Base-by-base conservation (phyloP, 2,329 filamentous ascomycete species). In the Exutisphaerella laricina region DNA sequence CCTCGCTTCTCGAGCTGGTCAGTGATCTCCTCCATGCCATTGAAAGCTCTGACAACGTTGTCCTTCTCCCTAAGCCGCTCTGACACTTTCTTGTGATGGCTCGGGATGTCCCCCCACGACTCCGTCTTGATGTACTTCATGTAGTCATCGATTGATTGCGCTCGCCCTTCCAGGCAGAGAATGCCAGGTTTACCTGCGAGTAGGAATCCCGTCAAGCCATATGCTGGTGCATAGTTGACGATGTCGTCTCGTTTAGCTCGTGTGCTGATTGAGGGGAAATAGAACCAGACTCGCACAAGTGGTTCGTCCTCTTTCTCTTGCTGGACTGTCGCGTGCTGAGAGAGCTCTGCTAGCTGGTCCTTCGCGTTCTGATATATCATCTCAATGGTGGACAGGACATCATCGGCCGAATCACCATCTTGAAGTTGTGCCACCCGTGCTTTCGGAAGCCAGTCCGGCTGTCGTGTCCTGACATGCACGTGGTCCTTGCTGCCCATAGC, bases 51-150 rank as follows among this genome's bases (percentile, higher is more conserved):
- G 21, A 46, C 38, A 10, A 64, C 45, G 2, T 54, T 57, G 1
- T 43, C 32, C 22, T 46, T 37, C 55, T 78, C 73, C 1, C 74
- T 58, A 43, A 69, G 70, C 7, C 73, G 60, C 62, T 80, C 78
- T 55, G 72, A 78, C 26, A 80, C 77, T 52, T 80, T 80, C 51
- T 80, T 80, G 48, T 80, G 78, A 44, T 78, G 70, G 13, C 74
- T 68, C 0, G 78, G 78, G 4, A 80, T 80, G 57, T 80, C 77
- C 0, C 75, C 72, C 78, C 78, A 80, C 40, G 74, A 78, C 51
- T 79, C 73, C 4, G 75, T 80, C 60, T 79, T 79, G 62, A 80
- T 80, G 43, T 75, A 79, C 20, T 68, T 73, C 78, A 80, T 80
- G 51, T 78, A 80, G 7, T 70, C 70, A 43, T 80, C 77, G 2